phyloP scores from a whole-genome alignment of 140 eudicot species.

The Stevia rebaudiana region DNA sequence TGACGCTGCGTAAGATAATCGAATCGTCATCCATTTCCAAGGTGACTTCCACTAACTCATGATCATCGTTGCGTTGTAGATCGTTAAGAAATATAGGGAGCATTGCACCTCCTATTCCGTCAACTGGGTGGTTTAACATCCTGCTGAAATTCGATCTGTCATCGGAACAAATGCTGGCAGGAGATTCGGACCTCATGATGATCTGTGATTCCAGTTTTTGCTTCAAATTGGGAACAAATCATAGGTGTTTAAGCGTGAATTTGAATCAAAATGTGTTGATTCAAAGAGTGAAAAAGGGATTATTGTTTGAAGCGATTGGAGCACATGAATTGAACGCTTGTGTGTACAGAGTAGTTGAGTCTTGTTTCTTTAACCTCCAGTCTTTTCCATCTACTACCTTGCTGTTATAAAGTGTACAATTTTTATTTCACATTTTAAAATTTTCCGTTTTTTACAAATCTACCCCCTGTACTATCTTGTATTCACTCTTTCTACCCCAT shows the following conservation, averaged over 20 bases:
- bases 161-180: conserved; percentile 20
- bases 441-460: background rate
- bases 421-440: background rate
- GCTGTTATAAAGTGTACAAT: conserved; percentile 18
- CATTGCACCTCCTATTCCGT: conserved; percentile 74
- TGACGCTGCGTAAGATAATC: conserved; percentile 48
- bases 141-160: conserved; percentile 34
- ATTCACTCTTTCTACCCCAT: conserved; percentile 2
- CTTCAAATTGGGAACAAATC: background rate
- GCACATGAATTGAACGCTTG: conserved; percentile 63
- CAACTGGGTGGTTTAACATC: conserved; percentile 4
- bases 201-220: background rate
- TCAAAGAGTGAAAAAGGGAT: background rate
- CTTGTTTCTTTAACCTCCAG: conserved; percentile 42
- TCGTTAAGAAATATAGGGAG: conserved; percentile 78
- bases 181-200: conserved; percentile 44
- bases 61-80: conserved; percentile 38
- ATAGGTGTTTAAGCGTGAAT: conserved; percentile 15
- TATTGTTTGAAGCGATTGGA: conserved; percentile 29
- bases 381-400: conserved; percentile 31
- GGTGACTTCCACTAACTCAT: conserved; percentile 69
- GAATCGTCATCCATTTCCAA: conserved; percentile 55
- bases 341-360: conserved; percentile 42
- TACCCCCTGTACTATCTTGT: conserved; percentile 1
- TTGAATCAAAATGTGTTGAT: conserved; percentile 16